Conservation (phyloP, 768 basidiomycete genomes). For the Polyporus arcularius region DNA sequence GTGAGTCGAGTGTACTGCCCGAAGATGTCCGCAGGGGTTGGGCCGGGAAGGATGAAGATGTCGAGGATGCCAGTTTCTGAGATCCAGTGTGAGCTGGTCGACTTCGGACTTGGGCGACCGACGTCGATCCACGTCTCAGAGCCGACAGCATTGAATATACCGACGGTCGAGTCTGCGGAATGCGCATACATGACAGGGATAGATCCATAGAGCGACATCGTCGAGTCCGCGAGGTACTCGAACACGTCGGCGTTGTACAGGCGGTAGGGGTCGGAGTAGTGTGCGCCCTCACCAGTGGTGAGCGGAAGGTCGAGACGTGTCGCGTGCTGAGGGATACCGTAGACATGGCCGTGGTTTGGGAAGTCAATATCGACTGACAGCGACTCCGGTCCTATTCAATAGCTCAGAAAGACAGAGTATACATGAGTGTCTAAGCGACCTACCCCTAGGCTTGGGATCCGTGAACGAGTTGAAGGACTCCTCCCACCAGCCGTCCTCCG, state of each 20-base stretch:
- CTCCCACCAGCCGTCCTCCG: conserved; percentile 86
- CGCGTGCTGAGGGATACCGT: conserved; percentile 96
- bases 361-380: conserved; percentile 91
- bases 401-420: background rate
- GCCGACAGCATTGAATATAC: conserved; percentile 81
- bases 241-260: conserved; percentile 96
- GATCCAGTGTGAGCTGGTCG: conserved; percentile 93
- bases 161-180: conserved; percentile 83
- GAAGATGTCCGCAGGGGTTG: conserved; percentile 80
- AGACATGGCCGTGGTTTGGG: conserved; percentile 88
- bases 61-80: conserved; percentile 97
- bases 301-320: conserved; percentile 86
- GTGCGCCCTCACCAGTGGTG: conserved; percentile 76
- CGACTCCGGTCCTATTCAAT: conserved; percentile 83
- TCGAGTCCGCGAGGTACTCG: conserved; percentile 83
- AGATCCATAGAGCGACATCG: conserved; percentile 85
- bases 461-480: conserved; percentile 87
- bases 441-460: conserved; percentile 95
- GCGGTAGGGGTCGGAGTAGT: conserved; percentile 89
- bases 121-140: conserved; percentile 98
- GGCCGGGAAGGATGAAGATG: conserved; percentile 91
- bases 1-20: conserved; percentile 84
- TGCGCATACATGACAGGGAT: conserved; percentile 96
- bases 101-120: conserved; percentile 61
- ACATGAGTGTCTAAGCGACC: conserved; percentile 10